Base-by-base conservation (phyloP, 2,329 filamentous ascomycete genomes). In the Colletotrichum theobromicola region DNA sequence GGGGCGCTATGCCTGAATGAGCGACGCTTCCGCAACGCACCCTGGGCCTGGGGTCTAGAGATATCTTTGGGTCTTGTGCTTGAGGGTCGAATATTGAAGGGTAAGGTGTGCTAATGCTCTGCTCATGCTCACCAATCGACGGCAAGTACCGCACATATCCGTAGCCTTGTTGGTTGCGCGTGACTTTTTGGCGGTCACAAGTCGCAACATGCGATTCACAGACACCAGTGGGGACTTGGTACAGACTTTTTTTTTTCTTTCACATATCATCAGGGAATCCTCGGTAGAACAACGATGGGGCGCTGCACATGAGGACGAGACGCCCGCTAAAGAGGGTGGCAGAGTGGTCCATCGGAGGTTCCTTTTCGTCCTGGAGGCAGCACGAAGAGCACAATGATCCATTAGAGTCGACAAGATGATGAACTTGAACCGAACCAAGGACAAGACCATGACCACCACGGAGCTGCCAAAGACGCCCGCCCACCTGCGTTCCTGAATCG, bases 401-500 rank as follows among this genome's bases (percentile, higher is more conserved):
- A 42, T 42, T 26, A 16, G 28, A 32, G 18, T 60, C 58, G 8
- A 61, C 18, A 16, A 37, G 58, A 35, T 35, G 21, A 24, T 15
- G 18, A 24, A 15, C 58, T n/a, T 10, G 30, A 30, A 34, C n/a
- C 32, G 15, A 26, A 61, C 58, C 58, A 61, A 61, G 58, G 32
- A 67, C 62, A 13, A 34, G 46, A 34, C 34, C 24, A 30, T 42
- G 30, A 57, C 30, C 30, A 32, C 30, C n/a, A 53, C 21, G 28
- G 24, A 61, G 32, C 21, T 34, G 30, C 58, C 24, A 30, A 26
- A 35, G 18, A 28, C 32, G 64, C 32, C 28, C 55, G 53, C 53
- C 53, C 65, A 46, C 62, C 35, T 62, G 61, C 62, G 72, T 67
- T 37, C 67, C 72, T 66, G 62, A 75, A 64, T 35, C 46, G 72